phyloP scores from a whole-genome alignment of 108 stramenopile species.

The Bacterosira constricta region DNA sequence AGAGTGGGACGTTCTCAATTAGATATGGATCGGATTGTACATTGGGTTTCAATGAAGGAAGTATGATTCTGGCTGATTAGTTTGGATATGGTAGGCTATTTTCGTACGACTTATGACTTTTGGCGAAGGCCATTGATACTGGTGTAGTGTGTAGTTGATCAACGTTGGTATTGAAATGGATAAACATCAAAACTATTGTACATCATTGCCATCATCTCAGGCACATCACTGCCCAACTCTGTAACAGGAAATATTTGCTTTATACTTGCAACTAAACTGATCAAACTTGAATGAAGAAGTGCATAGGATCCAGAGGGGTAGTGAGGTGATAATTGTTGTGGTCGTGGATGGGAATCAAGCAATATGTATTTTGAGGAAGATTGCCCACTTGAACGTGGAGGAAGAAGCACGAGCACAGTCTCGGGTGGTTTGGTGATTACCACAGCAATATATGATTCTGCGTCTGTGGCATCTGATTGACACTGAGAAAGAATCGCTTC shows the following conservation, averaged over 20 bases:
- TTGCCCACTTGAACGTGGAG: constrained; percentile 18
- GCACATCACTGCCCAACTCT: constrained; percentile 72
- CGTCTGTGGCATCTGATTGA: constrained; percentile 9
- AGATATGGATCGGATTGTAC: too few relatives aligned
- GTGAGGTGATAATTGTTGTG: constrained; percentile 48
- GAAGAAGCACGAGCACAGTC: constrained; percentile 68
- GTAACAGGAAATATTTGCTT: constrained; percentile 66
- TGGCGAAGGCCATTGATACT: too few relatives aligned
- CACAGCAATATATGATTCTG: constrained; percentile 51
- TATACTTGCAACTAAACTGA: constrained; percentile 50
- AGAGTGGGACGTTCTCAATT: too few relatives aligned
- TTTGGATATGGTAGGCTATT: too few relatives aligned
- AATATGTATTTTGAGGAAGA: constrained; percentile 39
- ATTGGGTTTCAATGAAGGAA: too few relatives aligned
- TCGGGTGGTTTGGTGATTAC: constrained; percentile 85
- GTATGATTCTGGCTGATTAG: too few relatives aligned
- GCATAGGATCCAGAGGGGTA: constrained; percentile 62
- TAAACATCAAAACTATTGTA: constrained; percentile 89
- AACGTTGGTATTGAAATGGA: constrained; percentile 37
- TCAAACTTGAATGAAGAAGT: constrained; percentile 52
- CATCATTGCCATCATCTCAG: constrained; percentile 83
- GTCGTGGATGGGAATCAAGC: constrained; percentile 85
- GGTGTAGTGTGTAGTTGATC: too few relatives aligned
- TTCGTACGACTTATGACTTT: too few relatives aligned
- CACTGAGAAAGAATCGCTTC: constrained; percentile 47